Percentiles rank a stretch among this genome's conserved stretches.
Evolutionary conservation across 176 grass and related monocot species (phyloP).

Genomic region (Eleusine coracana): DNA sequence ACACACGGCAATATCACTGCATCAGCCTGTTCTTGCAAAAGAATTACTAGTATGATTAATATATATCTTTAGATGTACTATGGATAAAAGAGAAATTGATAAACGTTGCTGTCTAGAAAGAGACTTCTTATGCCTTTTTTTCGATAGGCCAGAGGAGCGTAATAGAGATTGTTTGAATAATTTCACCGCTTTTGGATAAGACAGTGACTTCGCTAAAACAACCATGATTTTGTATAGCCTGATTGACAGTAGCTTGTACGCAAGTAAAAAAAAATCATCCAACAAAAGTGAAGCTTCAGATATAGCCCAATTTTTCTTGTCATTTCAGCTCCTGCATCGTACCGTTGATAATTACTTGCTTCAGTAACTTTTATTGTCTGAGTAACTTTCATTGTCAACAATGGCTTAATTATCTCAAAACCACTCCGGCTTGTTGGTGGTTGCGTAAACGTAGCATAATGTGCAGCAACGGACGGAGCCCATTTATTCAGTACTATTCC

Average conservation of each 20-base stretch:
- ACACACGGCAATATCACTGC: too few species aligned
- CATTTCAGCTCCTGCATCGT: too few species aligned
- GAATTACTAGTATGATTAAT: too few species aligned
- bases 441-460: neutral
- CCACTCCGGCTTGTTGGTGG: neutral
- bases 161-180: neutral
- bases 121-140: neutral
- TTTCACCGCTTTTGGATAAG: neutral
- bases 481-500: neutral
- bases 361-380: neutral
- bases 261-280: too few species aligned
- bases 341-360: too few species aligned
- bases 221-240: neutral
- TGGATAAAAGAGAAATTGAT: neutral
- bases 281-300: too few species aligned
- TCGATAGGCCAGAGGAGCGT: neutral
- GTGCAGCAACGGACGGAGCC: neutral
- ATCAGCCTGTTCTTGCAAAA: neutral
- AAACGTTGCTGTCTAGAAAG: constrained; percentile 10
- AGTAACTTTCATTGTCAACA: neutral
- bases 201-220: neutral
- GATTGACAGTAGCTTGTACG: too few species aligned
- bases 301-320: too few species aligned
- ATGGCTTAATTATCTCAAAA: neutral
- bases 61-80: neutral